phyloP scores from a whole-genome alignment of 306 rosid species.

The Begonia loranthoides region DNA sequence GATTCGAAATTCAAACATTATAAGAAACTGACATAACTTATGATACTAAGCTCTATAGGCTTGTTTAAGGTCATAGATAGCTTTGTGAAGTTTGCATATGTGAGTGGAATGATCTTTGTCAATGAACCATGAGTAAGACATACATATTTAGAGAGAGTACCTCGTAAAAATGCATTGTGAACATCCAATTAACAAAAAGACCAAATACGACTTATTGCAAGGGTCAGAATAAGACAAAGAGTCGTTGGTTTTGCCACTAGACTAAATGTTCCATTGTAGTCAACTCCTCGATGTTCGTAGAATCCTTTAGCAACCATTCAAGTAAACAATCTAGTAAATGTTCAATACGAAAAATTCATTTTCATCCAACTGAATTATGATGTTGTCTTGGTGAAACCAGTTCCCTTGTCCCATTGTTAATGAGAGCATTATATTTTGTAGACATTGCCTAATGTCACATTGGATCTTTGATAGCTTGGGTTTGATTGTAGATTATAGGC shows the following conservation, averaged over 20 bases:
- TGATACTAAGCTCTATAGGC: not conserved
- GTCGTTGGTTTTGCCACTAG: not conserved
- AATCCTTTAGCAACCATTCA: not conserved
- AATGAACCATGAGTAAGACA: not conserved
- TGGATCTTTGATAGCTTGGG: no score
- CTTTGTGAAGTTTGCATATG: not conserved
- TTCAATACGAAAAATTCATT: not conserved
- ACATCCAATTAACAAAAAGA: no score
- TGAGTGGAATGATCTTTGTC: not conserved
- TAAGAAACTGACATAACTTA: constrained; percentile 1
- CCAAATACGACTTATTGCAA: not conserved
- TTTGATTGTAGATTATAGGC: no score
- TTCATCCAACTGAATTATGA: no score
- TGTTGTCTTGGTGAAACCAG: no score
- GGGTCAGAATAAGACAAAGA: not conserved
- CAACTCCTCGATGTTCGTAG: not conserved
- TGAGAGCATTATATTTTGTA: no score
- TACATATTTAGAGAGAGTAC: not conserved
- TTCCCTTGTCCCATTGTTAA: no score
- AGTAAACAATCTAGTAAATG: not conserved
- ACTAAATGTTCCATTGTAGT: not conserved
- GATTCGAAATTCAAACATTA: not conserved
- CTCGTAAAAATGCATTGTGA: not conserved
- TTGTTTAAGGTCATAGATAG: not conserved
- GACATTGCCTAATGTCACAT: no score